Evolutionary conservation across 2,329 filamentous ascomycete species (phyloP).

Genomic region (Stagonosporopsis tanaceti): DNA sequence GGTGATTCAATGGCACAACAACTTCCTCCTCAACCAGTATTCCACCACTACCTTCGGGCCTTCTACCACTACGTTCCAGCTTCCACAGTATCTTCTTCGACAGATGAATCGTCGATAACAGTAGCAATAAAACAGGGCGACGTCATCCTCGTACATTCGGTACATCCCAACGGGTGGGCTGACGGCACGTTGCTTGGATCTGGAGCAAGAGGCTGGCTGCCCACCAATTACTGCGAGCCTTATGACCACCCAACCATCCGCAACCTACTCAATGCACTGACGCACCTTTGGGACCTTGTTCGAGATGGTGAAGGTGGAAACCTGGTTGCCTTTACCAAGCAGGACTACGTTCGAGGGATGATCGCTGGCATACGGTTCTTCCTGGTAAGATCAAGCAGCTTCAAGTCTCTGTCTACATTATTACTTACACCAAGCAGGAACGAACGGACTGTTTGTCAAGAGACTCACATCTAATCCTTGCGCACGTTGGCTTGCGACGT

Average conservation of each 20-base stretch:
- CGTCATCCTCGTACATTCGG: conserved; percentile 91
- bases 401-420: neutral
- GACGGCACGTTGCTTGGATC: conserved; percentile 90
- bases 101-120: conserved; percentile 71
- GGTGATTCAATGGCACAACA: conserved; percentile 62
- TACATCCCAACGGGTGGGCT: conserved; percentile 98
- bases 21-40: conserved; percentile 67
- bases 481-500: conserved; percentile 77
- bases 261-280: conserved; percentile 82
- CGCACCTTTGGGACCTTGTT: conserved; percentile 92
- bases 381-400: conserved; percentile 67
- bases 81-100: conserved; percentile 78
- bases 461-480: conserved; percentile 77
- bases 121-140: conserved; percentile 89
- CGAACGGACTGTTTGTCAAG: conserved; percentile 85
- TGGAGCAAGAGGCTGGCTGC: conserved; percentile 90
- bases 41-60: conserved; percentile 93
- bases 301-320: conserved; percentile 79
- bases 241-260: conserved; percentile 91
- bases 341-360: conserved; percentile 92
- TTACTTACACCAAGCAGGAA: conserved; percentile 66
- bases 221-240: conserved; percentile 96
- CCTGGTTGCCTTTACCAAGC: conserved; percentile 81
- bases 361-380: conserved; percentile 92
- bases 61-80: conserved; percentile 91